Percentiles rank a stretch among this genome's conserved stretches.
These are phyloP conservation scores for Zygosaccharomyces gambellarensis DNA, from an alignment of 805 yeast species.

Conservation along the genomic window DNA sequence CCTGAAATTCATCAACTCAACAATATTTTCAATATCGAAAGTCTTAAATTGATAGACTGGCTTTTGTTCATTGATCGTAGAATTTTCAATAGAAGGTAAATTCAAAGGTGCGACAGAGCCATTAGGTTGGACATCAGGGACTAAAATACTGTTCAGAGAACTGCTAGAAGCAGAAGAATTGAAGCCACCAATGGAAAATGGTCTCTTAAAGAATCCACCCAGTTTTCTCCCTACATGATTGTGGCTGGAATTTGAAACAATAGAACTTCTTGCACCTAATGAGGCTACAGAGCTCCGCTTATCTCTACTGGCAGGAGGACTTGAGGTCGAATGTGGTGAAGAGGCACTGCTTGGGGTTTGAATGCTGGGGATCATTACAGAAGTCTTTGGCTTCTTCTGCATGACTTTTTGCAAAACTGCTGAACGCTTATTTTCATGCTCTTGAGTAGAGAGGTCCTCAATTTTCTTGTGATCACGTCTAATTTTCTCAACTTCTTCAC, in stretches of 20 bases:
- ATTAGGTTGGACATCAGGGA: slow-evolving; percentile 36
- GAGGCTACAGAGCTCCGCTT: slow-evolving; percentile 27
- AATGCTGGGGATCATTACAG: slow-evolving; percentile 13
- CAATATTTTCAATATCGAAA: slow-evolving; percentile 38
- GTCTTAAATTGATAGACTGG: slow-evolving; percentile 45
- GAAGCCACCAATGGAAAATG: slow-evolving; percentile 51
- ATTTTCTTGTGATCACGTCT: slow-evolving; percentile 47
- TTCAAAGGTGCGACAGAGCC: slow-evolving; percentile 44
- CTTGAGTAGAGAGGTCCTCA: slow-evolving; percentile 38
- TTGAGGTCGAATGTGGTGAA: slow-evolving; percentile 2
- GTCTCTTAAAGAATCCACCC: slow-evolving; percentile 59
- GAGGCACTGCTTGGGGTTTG: slow-evolving; percentile 10
- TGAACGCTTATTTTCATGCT: slow-evolving; percentile 34
- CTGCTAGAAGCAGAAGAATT: slow-evolving; percentile 28
- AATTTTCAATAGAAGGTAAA: slow-evolving; percentile 50
- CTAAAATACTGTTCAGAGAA: slow-evolving; percentile 28
- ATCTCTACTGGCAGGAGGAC: slow-evolving; percentile 16
- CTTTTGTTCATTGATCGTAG: slow-evolving; percentile 43
- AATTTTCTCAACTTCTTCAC: slow-evolving; percentile 47
- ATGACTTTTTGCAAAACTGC: slow-evolving; percentile 30
- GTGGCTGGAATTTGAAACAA: slow-evolving; percentile 17
- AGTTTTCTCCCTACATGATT: slow-evolving; percentile 41
- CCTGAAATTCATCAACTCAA: slow-evolving; percentile 36
- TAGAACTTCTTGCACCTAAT: slow-evolving; percentile 19
- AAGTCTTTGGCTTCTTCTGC: slow-evolving; percentile 19